Conservation (phyloP, 2,329 filamentous ascomycete species). For the Trichoderma sp. region DNA sequence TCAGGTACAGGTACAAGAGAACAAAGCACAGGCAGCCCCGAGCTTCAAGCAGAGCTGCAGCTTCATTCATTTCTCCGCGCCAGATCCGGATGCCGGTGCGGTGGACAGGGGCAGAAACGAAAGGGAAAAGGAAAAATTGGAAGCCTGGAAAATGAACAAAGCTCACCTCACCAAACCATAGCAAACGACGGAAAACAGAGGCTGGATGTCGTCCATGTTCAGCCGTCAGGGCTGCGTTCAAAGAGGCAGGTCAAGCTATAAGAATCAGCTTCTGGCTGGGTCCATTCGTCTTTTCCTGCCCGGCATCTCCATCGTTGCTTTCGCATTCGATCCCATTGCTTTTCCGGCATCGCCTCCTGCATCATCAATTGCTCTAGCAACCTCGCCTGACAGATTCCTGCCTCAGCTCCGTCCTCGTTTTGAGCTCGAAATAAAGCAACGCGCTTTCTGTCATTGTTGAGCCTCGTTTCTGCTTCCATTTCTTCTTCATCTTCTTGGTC, state of each 20-base stretch:
- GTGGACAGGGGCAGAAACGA: slow-evolving; percentile 5
- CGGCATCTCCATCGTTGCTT: neutral
- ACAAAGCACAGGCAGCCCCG: neutral
- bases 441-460: neutral
- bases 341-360: neutral
- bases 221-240: neutral
- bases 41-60: neutral
- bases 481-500: neutral
- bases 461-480: neutral
- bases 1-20: neutral
- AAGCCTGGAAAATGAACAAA: neutral
- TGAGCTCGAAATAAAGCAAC: neutral
- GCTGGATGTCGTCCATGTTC: neutral
- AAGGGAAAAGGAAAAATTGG: neutral
- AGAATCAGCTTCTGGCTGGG: neutral
- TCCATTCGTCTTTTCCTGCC: neutral
- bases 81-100: neutral
- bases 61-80: neutral
- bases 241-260: slow-evolving; percentile 1
- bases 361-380: neutral
- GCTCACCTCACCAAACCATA: neutral
- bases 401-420: neutral
- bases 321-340: neutral
- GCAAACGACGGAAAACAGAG: neutral
- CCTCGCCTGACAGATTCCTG: neutral